These are phyloP conservation scores for Crithidia sp. DNA, from an alignment of 208 protist species.

Conservation along the genomic window DNA sequence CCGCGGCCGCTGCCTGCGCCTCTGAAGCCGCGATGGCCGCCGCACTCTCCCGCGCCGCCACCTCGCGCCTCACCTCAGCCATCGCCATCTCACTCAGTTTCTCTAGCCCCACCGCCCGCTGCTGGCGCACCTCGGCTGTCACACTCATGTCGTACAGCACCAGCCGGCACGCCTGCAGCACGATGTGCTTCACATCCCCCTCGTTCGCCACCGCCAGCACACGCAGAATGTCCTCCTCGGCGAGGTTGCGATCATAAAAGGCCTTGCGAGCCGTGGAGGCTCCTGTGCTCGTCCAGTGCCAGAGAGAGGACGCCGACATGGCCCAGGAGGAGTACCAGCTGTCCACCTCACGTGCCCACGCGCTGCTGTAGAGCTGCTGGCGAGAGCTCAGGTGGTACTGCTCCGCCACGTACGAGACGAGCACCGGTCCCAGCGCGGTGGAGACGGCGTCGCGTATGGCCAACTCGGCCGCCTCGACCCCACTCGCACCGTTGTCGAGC, in stretches of 20 bases:
- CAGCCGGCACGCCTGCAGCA: constrained; percentile 47
- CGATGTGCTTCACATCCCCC: constrained; percentile 41
- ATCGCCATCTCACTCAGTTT: constrained; percentile 33
- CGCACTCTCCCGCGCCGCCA: constrained; percentile 18
- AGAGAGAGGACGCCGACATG: constrained; percentile 28
- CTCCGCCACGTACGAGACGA: constrained; percentile 58
- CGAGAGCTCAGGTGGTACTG: constrained; percentile 50
- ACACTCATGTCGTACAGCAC: constrained; percentile 54
- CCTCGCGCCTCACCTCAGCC: constrained; percentile 34
- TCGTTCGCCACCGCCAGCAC: constrained; percentile 41
- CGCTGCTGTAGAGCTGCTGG: constrained; percentile 41
- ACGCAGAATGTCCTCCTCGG: constrained; percentile 42
- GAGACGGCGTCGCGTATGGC: constrained; percentile 56
- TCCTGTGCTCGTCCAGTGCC: constrained; percentile 31
- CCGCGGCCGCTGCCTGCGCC: background rate
- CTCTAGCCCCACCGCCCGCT: constrained; percentile 35
- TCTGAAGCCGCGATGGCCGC: constrained; percentile 1
- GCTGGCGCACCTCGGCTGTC: constrained; percentile 23
- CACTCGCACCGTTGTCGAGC: constrained; percentile 32
- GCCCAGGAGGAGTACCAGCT: constrained; percentile 45
- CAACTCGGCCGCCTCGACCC: constrained; percentile 22
- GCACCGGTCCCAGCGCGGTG: constrained; percentile 39
- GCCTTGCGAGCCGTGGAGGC: constrained; percentile 23
- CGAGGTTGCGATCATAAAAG: constrained; percentile 29
- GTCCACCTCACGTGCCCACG: constrained; percentile 49